Evolutionary conservation across 176 grass and related monocot genomes (phyloP), one percentile per base, ranked within the genome.

Genomic region (Rhynchospora pubera): DNA sequence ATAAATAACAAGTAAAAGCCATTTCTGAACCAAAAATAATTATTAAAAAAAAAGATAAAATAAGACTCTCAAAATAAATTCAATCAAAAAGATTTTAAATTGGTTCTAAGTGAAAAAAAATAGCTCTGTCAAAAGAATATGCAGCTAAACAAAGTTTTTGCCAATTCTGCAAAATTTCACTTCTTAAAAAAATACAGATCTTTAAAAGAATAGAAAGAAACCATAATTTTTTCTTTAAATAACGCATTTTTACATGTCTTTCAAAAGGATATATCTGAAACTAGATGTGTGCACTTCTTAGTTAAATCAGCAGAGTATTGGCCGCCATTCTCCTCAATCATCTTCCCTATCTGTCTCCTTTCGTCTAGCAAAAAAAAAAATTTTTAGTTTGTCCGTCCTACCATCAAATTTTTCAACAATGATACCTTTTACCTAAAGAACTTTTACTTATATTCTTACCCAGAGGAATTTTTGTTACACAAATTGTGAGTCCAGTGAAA

Each of bases 231-330:
- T 55, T 30, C 71, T 50, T 7, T 50, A 1, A 16, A 52, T 26
- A 42, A 79, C 63, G 65, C 45, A 21, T 50, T 65, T 34, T 50
- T 73, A 23, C 13, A 21, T 45, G 88, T 83, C 51, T 85, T 75
- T 63, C 42, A 84, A 87, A 65, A 97, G 95, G 95, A 94, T 97
- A 97, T 97, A 88, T 94, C 89, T 89, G 95, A 90, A 85, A 97
- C 79, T 84, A 97, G 86, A 93, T 97, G 95, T 55, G 86, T 97
- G 84, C 92, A 97, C 72, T 92, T 92, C 70, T 77, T 87, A 69
- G 95, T 94, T 83, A 97, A 91, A 89, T 86, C 83, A 77, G 89
- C 78, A 82, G 95, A 97, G 89, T 94, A 97, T 62, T 84, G 83
- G 39, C 95, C 95, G 88, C 95, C 95, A 93, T 97, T 97, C 85